Evolutionary conservation across 208 protist genomes (phyloP), one percentile per base, ranked within the genome.

Genomic region (Crithidia expoeki): DNA sequence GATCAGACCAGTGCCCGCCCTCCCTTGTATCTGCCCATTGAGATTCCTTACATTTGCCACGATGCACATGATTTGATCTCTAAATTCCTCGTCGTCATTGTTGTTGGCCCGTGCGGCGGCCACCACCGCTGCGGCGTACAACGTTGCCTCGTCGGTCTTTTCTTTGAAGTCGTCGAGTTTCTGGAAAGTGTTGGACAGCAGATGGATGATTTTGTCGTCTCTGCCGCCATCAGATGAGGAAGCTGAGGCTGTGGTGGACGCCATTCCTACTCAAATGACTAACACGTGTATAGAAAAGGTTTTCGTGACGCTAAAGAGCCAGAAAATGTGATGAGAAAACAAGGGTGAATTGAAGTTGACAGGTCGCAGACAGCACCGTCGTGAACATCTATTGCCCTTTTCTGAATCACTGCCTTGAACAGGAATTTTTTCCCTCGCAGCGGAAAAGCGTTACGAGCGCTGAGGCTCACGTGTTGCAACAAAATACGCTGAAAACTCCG

Each of bases 31-130:
- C 61, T 93, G 81, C 0, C 86, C 84, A 56, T 94, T 80, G n/a
- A 96, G 51, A 55, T 87, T 84, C 42, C 52, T 58, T 12, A 96
- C 76, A 60, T 96, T 96, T 14, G 88, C 84, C 12, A 94, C 36
- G 32, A 96, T 71, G 69, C 80, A 59, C 61, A 95, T 83, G 19
- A 87, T 52, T 32, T 93, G 84, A 53, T 96, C 92, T 25, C 67
- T 74, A 76, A 94, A 95, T 10, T 84, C 77, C 50, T 88, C 89
- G 25, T 80, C 82, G 0, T 83, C 74, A 55, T 44, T 68, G 25
- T 58, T 58, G 57, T 27, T 72, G 4, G 58, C 63, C 12, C 78
- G 61, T 69, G 92, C 72, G 17, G 72, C 78, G 6, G 55, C 73
- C 7, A 88, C 73, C 14, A 94, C 62, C 17, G 69, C 63, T 23